Conservation (phyloP, 805 yeast genomes). For the Candida sonorensis region DNA sequence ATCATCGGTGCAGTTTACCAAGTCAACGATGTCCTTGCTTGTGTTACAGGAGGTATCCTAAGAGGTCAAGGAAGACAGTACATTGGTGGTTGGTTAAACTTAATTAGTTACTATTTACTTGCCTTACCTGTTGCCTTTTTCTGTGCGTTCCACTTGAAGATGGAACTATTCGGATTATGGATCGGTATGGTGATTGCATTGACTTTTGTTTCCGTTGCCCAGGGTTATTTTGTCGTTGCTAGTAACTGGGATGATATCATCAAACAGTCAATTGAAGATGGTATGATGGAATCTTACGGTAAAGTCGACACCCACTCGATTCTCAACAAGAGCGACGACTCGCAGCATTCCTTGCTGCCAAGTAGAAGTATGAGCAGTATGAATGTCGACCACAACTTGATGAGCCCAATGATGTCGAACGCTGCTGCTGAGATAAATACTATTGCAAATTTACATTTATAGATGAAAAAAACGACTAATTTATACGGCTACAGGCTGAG, state of each 20-base stretch:
- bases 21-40: constrained; percentile 60
- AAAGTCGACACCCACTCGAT: neutral
- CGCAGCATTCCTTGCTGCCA: constrained; percentile 8
- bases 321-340: neutral
- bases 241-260: constrained; percentile 28
- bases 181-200: constrained; percentile 50
- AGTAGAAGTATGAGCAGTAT: constrained; percentile 8
- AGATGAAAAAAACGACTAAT: constrained; percentile 29
- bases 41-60: constrained; percentile 68
- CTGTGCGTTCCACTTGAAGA: constrained; percentile 43
- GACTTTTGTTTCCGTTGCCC: constrained; percentile 39
- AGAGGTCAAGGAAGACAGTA: constrained; percentile 74
- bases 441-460: constrained; percentile 1
- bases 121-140: constrained; percentile 57
- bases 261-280: constrained; percentile 23
- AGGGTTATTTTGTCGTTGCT: constrained; percentile 24
- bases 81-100: constrained; percentile 53
- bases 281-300: constrained; percentile 9
- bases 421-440: constrained; percentile 7
- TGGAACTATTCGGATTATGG: constrained; percentile 58
- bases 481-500: no score
- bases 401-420: constrained; percentile 20
- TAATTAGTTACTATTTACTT: constrained; percentile 51
- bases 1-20: constrained; percentile 66
- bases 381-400: constrained; percentile 22